Percentiles rank a stretch among this genome's conserved stretches.
Evolutionary conservation across 2,329 filamentous ascomycete genomes (phyloP).

Genomic region (Ceratocystis albifundus): DNA sequence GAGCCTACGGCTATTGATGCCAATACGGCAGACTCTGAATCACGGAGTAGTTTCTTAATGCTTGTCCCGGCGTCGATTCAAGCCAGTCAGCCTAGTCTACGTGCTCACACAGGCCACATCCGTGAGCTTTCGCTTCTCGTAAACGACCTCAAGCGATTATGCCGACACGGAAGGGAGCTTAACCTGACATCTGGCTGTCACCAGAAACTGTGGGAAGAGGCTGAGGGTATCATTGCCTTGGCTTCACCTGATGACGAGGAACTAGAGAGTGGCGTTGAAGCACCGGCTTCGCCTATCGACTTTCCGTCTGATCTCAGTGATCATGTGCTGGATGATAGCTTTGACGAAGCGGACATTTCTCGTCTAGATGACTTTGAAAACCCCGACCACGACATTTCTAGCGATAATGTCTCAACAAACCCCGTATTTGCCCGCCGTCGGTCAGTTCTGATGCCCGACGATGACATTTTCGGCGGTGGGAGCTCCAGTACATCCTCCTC

Average conservation of each 20-base stretch:
- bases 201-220: conserved; percentile 60
- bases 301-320: conserved; percentile 35
- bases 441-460: conserved; percentile 54
- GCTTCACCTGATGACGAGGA: conserved; percentile 58
- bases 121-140: conserved; percentile 70
- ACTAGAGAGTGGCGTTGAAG: conserved; percentile 32
- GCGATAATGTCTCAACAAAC: neutral
- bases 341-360: conserved; percentile 14
- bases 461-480: conserved; percentile 50
- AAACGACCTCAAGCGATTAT: conserved; percentile 69
- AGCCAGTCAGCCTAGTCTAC: conserved; percentile 69
- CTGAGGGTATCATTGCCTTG: conserved; percentile 77
- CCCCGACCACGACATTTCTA: conserved; percentile 7
- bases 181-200: conserved; percentile 51
- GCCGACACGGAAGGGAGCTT: conserved; percentile 56
- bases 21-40: conserved; percentile 28
- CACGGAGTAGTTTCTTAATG: conserved; percentile 38
- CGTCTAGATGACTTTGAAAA: conserved; percentile 12
- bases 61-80: conserved; percentile 69
- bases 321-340: conserved; percentile 29
- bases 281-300: conserved; percentile 34
- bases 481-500: conserved; percentile 16
- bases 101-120: conserved; percentile 73
- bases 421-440: conserved; percentile 34
- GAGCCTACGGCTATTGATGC: conserved; percentile 33